Base-by-base conservation (phyloP, 352 stramenopile genomes). In the Pythium biforme region DNA sequence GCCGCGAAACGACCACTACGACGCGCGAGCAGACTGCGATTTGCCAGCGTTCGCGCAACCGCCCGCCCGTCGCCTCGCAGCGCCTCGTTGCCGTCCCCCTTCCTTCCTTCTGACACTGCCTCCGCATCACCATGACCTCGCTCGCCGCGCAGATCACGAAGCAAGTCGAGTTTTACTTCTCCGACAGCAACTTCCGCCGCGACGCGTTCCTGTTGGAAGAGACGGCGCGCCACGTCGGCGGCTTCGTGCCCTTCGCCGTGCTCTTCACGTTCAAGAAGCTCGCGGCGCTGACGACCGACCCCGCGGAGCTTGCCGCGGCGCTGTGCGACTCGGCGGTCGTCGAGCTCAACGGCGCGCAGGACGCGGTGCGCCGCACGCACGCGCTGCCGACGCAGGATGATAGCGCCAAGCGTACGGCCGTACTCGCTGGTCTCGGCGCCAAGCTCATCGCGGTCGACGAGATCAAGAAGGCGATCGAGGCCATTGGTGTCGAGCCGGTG, bases 161-260 rank as follows among this genome's bases (percentile, higher is more conserved):
- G 74, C 89, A 97, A 78, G 81, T 97, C 45, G 89, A 97, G 80
- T 97, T 97, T 71, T 97, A 97, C 82, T 97, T 97, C 76, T 90
- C 79, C 49, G 89, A 96, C 75, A 93, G 84, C 74, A 97, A 97
- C 72, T 94, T 97, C 60, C 87, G 90, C 55, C 90, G 89, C 56
- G 90, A 97, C 71, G 84, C 88, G 59, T 97, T 96, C 74, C 72
- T 97, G 66, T 73, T 84, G 40, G 81, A 88, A 43, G 83, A 93
- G 67, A 91, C 85, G 56, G 92, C 86, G 70, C 93, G 93, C 69
- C 69, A 86, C 29, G 72, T 86, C 7, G 85, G 86, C 43, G 87
- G 87, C 56, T 96, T 92, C 57, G 75, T 96, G 52, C 84, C 85
- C 5, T 90, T 96, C 70, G 76, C 62, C 19, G 83, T 94, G 47